Evolutionary conservation across 306 rosid species (phyloP), one percentile per base, ranked within the genome.

Genomic region (Casuarina glauca): DNA sequence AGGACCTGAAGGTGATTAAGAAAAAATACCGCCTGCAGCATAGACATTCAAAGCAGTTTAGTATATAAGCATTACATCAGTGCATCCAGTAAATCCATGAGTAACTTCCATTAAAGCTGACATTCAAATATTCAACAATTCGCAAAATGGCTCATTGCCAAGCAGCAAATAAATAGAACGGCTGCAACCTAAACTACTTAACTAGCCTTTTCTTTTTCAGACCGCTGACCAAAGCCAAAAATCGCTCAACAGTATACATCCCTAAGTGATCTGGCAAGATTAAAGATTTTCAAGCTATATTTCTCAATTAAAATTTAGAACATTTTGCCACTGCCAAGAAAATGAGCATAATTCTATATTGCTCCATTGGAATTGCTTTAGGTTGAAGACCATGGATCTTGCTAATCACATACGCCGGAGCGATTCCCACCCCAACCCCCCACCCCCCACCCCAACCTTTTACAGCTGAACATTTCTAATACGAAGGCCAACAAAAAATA

Each of bases 1-100:
- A 93, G n/a, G 98, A 93, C 81, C 91, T 83, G 89, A 91, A 93
- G 53, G 92, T 91, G 84, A 93, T 77, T 3, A 91, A 93, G 83
- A 89, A 91, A 78, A 93, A 91, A 63, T 93, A 93, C 17, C 97
- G 90, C 92, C 98, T 91, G 94, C 88, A 80, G 54, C 64, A 78
- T 17, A 60, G 58, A 78, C 4, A 54, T 26, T 26, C 32, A 26
- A 26, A 26, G 32, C 32, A 26, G 32, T 10, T 44, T 61, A 48
- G 41, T 9, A 54, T 43, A 66, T 58, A 58, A 45, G 70, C 75
- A 62, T 16, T 19, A 81, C 36, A 49, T 26, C 4, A 11, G n/a
- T 13, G 49, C 9, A 36, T n/a, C 35, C 53, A 69, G 53, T 20
- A 57, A 26, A 19, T 57, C 10, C 36, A 0, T 20, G 7, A 57